Base-by-base conservation (phyloP, 1,139 yeast species). In the Kazachstania sp. region DNA sequence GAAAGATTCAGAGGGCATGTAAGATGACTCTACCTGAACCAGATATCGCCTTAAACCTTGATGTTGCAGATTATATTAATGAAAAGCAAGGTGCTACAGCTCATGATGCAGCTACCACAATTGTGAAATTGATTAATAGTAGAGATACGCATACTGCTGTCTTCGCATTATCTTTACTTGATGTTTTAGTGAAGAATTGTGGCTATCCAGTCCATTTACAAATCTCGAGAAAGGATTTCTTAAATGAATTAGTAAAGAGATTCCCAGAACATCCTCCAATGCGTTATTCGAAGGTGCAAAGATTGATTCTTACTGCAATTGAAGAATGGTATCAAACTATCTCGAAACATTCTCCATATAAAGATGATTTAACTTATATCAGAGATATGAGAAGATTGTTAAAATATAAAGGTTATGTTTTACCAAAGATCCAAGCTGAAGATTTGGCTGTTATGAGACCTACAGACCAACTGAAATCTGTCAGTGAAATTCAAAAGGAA, bases 321-420 rank as follows among this genome's bases (percentile, higher is more conserved):
- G 96, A 92, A 66, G 97, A 92, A 67, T 92, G 99, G 99, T 83
- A 86, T 64, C 95, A 87, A 66, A 92, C 98, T 1, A 79, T 92
- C 49, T 92, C 97, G 68, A 82, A 84, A 60, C 87, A 95, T 46
- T 81, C 95, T 37, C 78, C 86, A 61, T 86, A 92, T 66, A 87
- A 86, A 65, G 95, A 88, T 43, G 99, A 92, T 65, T 74, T 92
- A 60, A 92, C 88, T 9, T 87, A 86, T 65, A 85, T 92, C 54
- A 79, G 95, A 57, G 98, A 94, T 64, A 94, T 92, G 98, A 96
- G 88, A 71, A 75, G 97, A 48, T 73, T 92, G 49, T 75, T 92
- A 57, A 74, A 84, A 51, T 86, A 85, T 67, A 94, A 92, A 67
- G 85, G 98, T 5, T 92, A 92, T 63, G 72, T 80, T 3, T 92